phyloP scores from a whole-genome alignment of 805 yeast genomes.

The Wickerhamiella sorbophila region DNA sequence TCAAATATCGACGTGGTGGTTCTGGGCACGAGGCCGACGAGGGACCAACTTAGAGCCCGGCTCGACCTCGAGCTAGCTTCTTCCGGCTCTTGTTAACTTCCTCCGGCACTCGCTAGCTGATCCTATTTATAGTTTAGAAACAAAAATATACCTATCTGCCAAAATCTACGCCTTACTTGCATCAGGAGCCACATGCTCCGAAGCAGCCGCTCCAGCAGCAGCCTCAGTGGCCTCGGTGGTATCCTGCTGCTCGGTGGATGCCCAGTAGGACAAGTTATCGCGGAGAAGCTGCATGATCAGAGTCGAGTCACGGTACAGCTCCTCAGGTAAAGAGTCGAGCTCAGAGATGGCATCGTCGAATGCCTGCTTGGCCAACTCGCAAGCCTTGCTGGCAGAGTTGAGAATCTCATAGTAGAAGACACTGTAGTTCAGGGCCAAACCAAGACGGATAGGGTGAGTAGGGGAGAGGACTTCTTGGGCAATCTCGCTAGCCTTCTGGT shows the following conservation, averaged over 20 bases:
- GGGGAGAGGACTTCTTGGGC: slow-evolving; percentile 96
- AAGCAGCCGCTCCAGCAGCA: not conserved
- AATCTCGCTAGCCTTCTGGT: slow-evolving; percentile 89
- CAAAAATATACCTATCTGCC: no score
- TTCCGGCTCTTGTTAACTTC: no score
- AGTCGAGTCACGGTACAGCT: slow-evolving; percentile 96
- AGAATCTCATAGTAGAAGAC: slow-evolving; percentile 97
- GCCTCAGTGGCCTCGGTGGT: not conserved
- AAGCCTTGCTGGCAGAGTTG: slow-evolving; percentile 96
- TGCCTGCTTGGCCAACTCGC: slow-evolving; percentile 97
- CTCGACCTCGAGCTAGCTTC: not conserved
- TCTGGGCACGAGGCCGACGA: not conserved
- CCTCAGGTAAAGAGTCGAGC: slow-evolving; percentile 93
- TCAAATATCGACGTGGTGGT: not conserved
- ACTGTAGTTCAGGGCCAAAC: slow-evolving; percentile 93
- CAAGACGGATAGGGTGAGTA: slow-evolving; percentile 96
- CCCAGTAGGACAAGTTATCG: slow-evolving; percentile 96
- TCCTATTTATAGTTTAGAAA: no score
- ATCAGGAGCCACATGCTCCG: not conserved
- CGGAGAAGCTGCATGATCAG: slow-evolving; percentile 97
- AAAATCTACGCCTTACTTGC: no score
- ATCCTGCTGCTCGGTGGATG: not conserved
- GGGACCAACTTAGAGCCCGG: not conserved
- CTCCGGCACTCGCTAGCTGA: no score
- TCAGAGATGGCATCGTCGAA: slow-evolving; percentile 99